phyloP scores from a whole-genome alignment of 176 grass and related monocot species.

The Phragmites australis region DNA sequence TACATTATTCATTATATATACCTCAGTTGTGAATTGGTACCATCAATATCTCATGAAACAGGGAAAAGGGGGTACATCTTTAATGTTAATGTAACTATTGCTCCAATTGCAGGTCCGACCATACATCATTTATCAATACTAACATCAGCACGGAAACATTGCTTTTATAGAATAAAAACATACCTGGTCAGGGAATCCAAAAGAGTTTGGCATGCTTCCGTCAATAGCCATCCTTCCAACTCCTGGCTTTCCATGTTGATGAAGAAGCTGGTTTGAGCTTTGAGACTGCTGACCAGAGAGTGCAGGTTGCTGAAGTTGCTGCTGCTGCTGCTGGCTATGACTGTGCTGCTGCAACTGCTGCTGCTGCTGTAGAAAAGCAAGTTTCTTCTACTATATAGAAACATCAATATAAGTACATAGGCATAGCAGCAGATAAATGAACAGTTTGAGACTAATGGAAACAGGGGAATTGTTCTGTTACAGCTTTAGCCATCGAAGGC shows the following conservation, averaged over 20 bases:
- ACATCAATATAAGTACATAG: slow-evolving; percentile 31
- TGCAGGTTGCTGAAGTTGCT: slow-evolving; percentile 41
- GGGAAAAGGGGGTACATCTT: too few species aligned
- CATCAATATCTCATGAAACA: background rate
- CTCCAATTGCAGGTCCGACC: background rate
- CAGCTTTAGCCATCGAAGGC: background rate
- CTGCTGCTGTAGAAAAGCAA: slow-evolving; percentile 49
- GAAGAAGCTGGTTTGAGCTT: slow-evolving; percentile 38
- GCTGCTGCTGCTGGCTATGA: slow-evolving; percentile 32
- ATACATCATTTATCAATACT: background rate
- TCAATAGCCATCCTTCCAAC: slow-evolving; percentile 26
- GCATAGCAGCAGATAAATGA: background rate
- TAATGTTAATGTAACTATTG: too few species aligned
- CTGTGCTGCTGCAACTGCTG: slow-evolving; percentile 23
- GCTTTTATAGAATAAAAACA: background rate
- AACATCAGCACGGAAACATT: background rate
- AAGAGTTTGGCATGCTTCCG: slow-evolving; percentile 43
- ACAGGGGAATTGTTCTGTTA: background rate
- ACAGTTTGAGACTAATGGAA: slow-evolving; percentile 4
- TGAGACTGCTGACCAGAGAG: slow-evolving; percentile 45
- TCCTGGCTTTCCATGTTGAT: slow-evolving; percentile 36
- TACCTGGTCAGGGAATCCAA: slow-evolving; percentile 41
- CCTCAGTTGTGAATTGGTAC: background rate
- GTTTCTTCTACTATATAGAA: slow-evolving; percentile 47
- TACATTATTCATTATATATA: background rate